Conservation (phyloP, 2,329 filamentous ascomycete species). For the Exophiala sp. region DNA sequence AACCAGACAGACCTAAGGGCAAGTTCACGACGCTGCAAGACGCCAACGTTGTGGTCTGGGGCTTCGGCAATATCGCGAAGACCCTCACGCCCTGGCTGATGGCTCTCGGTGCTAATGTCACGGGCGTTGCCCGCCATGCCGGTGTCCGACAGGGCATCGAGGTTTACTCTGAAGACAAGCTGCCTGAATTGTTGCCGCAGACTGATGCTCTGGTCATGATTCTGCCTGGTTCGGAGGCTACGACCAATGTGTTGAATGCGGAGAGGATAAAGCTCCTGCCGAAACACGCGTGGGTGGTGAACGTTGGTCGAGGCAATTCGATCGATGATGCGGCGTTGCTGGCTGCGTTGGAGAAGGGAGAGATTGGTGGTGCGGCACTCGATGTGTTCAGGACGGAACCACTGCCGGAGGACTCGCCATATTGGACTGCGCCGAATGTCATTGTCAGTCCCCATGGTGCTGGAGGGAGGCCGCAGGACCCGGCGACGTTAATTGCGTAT, state of each 20-base stretch:
- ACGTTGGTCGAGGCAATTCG: conserved; percentile 55
- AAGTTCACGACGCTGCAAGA: conserved; percentile 59
- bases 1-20: conserved; percentile 44
- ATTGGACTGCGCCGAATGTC: conserved; percentile 46
- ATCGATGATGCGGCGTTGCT: conserved; percentile 63
- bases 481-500: conserved; percentile 58
- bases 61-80: conserved; percentile 65
- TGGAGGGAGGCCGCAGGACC: conserved; percentile 53
- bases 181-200: conserved; percentile 52
- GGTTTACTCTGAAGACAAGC: conserved; percentile 54
- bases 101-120: conserved; percentile 56
- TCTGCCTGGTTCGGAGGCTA: conserved; percentile 57
- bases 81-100: conserved; percentile 54
- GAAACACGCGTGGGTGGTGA: conserved; percentile 42
- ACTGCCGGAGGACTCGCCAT: conserved; percentile 59
- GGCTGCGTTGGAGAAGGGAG: conserved; percentile 52
- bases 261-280: conserved; percentile 54
- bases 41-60: conserved; percentile 60
- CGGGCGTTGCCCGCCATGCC: conserved; percentile 54
- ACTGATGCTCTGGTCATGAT: conserved; percentile 68
- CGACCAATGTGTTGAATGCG: conserved; percentile 53
- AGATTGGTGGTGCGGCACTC: conserved; percentile 62
- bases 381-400: conserved; percentile 72
- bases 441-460: conserved; percentile 29
- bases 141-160: conserved; percentile 59